A percentile compares a stretch with the other conserved stretches of the same genome.
These are phyloP conservation scores for Neurospora cerealis DNA, from an alignment of 495 filamentous ascomycete genomes.

Conservation along the genomic window DNA sequence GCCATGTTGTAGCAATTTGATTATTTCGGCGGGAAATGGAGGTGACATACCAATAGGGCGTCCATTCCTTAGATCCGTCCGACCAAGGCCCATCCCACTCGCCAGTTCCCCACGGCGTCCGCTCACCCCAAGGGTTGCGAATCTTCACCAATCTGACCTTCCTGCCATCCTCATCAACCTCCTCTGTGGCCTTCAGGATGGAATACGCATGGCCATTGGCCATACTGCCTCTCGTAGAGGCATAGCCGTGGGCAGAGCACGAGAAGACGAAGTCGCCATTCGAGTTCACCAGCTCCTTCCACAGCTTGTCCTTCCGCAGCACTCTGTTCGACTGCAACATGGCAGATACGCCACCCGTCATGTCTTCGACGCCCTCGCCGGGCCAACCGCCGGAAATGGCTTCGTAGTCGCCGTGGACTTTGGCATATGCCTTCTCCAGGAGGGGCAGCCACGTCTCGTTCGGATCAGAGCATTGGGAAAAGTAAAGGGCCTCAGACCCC, in stretches of 20 bases:
- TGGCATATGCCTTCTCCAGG: constrained; percentile 76
- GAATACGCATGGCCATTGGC: constrained; percentile 65
- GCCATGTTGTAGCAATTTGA: not conserved
- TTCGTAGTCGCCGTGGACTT: constrained; percentile 51
- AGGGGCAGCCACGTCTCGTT: constrained; percentile 78
- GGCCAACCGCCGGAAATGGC: constrained; percentile 66
- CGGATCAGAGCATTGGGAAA: constrained; percentile 58
- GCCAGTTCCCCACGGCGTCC: constrained; percentile 22
- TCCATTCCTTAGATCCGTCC: constrained; percentile 65
- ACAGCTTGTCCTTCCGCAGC: constrained; percentile 62
- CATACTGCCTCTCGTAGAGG: constrained; percentile 46
- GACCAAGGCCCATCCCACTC: constrained; percentile 66
- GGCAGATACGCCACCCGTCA: constrained; percentile 63
- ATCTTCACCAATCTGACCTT: constrained; percentile 48
- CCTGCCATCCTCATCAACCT: constrained; percentile 43
- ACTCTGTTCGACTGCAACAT: constrained; percentile 45
- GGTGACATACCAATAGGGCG: constrained; percentile 43
- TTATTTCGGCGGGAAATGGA: not conserved
- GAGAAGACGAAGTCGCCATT: constrained; percentile 21
- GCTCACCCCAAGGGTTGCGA: constrained; percentile 59
- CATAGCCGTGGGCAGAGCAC: constrained; percentile 8
- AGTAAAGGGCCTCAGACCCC: constrained; percentile 57
- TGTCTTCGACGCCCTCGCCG: constrained; percentile 68
- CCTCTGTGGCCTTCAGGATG: constrained; percentile 58
- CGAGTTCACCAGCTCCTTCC: constrained; percentile 55